These are phyloP conservation scores for Capsella rubella DNA, from an alignment of 441 rosid genomes.

Conservation along the genomic window DNA sequence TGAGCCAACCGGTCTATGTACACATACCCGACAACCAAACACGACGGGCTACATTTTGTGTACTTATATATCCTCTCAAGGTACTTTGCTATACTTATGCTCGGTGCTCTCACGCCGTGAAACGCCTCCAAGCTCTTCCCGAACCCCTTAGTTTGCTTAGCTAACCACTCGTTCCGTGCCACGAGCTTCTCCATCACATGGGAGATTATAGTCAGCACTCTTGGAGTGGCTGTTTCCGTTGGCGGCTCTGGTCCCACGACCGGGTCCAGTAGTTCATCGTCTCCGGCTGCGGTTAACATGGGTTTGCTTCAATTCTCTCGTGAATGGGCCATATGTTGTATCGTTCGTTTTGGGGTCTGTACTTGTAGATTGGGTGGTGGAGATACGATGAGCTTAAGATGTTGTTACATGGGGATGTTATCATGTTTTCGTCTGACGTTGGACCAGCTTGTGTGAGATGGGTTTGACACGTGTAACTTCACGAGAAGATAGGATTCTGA, in stretches of 20 bases:
- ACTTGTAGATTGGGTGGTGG: slow-evolving; percentile 41
- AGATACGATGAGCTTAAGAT: slow-evolving; percentile 34
- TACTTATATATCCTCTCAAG: slow-evolving; percentile 86
- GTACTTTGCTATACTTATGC: slow-evolving; percentile 76
- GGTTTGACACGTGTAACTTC: slow-evolving; percentile 28
- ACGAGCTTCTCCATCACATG: slow-evolving; percentile 70
- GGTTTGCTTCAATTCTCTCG: slow-evolving; percentile 21
- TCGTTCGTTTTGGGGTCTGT: slow-evolving; percentile 18
- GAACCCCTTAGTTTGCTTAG: slow-evolving; percentile 42
- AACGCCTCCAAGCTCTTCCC: slow-evolving; percentile 74
- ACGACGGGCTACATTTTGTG: slow-evolving; percentile 84
- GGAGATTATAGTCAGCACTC: slow-evolving; percentile 73
- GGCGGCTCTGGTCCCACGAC: slow-evolving; percentile 39
- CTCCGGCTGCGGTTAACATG: slow-evolving; percentile 41
- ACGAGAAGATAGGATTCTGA: slow-evolving; percentile 26
- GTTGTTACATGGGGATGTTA: slow-evolving; percentile 34
- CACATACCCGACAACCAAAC: slow-evolving; percentile 84
- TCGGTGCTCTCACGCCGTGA: slow-evolving; percentile 77
- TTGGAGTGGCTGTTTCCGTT: slow-evolving; percentile 50
- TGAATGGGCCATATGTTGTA: slow-evolving; percentile 39
- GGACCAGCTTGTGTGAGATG: slow-evolving; percentile 23
- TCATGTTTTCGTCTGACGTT: slow-evolving; percentile 27
- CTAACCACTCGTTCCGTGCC: slow-evolving; percentile 69
- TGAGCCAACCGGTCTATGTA: slow-evolving; percentile 79
- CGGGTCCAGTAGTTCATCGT: slow-evolving; percentile 40